Evolutionary conservation across 768 basidiomycete genomes (phyloP), one percentile per base, ranked within the genome.

Genomic region (Tulasnella sp.): DNA sequence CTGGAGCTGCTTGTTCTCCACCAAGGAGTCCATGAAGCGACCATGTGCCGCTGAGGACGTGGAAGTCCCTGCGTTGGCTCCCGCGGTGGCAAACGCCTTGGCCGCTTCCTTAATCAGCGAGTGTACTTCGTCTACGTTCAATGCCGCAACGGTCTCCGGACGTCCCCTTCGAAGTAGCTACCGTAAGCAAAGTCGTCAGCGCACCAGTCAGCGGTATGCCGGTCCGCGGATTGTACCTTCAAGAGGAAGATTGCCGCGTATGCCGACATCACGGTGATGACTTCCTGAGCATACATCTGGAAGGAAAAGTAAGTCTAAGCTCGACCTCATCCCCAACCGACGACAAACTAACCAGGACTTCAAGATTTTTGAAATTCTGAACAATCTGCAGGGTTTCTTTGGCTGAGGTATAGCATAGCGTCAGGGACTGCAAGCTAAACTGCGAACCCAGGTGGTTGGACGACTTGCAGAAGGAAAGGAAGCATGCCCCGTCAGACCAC

Each of bases 281-380:
- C 89, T 77, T 94, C 92, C 81, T 94, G 92, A 8, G 89, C 86
- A 76, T 93, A 94, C 64, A 89, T 88, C 91, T 94, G 77, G 64
- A 29, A 11, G 52, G 22, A 32, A 9, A 29, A 1, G 59, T 72
- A 2, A 12, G 34, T 65, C 34, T 26, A 36, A n/a, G 26, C 4
- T 65, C 64, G 9, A 65, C 32, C 34, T 36, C 34, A 17, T 5
- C 26, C 35, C 17, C 29, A 37, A 17, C 32, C 14, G 64, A 9
- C 35, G 5, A 19, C n/a, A 34, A 9, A 5, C 32, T 34, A 88
- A 90, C 91, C 76, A 94, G 84, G 79, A 93, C 88, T 77, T 86
- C 86, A 80, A 92, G 85, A 22, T 83, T 83, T 32, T 87, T 86
- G 77, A 93, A 91, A 70, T 93, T 90, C 71, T 88, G 87, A 29